Evolutionary conservation across 2,329 filamentous ascomycete species (phyloP).

Genomic region (Annulohypoxylon truncatum): DNA sequence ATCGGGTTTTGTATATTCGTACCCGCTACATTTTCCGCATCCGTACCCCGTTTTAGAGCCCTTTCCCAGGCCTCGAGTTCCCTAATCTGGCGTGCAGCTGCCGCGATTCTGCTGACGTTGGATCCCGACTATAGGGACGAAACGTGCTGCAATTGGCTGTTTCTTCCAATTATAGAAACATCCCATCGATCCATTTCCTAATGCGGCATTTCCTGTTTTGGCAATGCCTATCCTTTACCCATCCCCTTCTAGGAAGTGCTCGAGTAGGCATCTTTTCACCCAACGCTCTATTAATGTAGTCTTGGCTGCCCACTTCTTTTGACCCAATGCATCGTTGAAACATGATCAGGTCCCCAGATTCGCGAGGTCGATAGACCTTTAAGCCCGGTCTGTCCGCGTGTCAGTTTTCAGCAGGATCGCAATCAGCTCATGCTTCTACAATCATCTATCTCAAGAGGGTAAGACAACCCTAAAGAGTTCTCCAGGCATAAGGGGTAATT

Average conservation of each 20-base stretch:
- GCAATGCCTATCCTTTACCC: conserved; percentile 2
- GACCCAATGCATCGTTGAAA: neutral
- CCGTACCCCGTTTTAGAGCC: neutral
- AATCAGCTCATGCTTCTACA: neutral
- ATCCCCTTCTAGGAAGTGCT: neutral
- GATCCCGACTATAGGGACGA: neutral
- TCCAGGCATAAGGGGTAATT: neutral
- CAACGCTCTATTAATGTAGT: neutral
- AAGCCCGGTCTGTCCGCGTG: neutral
- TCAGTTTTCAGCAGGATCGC: neutral
- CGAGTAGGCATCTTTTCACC: neutral
- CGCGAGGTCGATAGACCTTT: neutral
- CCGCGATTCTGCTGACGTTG: conserved; percentile 2
- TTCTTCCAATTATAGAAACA: neutral
- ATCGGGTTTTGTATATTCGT: conserved; percentile 7
- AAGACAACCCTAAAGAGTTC: neutral
- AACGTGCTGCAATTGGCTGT: neutral
- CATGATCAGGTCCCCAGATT: neutral
- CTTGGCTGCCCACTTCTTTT: conserved; percentile 3
- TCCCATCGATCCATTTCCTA: neutral
- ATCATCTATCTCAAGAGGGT: neutral
- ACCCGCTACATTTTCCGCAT: neutral
- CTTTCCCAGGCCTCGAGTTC: neutral
- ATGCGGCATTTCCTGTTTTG: conserved; percentile 8
- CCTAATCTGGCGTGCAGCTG: neutral